phyloP scores from a whole-genome alignment of 2,329 filamentous ascomycete species.

The Xylariaceae sp. region DNA sequence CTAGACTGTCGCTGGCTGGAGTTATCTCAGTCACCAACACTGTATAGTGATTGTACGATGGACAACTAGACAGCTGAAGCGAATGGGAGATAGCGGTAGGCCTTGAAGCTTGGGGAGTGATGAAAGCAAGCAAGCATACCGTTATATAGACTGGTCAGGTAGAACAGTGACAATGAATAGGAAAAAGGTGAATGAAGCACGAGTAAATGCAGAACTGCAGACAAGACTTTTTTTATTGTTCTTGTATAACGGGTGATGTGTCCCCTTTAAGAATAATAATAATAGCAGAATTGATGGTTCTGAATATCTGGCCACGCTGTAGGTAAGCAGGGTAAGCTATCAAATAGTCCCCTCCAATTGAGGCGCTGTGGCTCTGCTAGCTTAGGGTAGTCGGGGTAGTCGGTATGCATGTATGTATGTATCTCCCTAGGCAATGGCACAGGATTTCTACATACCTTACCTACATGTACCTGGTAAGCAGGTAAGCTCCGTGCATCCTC shows the following conservation, averaged over 20 bases:
- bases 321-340: slow-evolving; percentile 25
- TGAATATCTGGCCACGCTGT: slow-evolving; percentile 32
- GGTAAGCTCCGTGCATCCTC: no score
- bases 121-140: slow-evolving; percentile 8
- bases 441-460: slow-evolving; percentile 8
- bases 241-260: slow-evolving; percentile 25
- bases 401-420: no score
- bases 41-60: neutral
- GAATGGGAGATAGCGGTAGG: neutral
- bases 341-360: slow-evolving; percentile 15
- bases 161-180: slow-evolving; percentile 9
- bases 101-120: neutral
- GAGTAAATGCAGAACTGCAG: slow-evolving; percentile 12
- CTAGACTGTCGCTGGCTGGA: neutral
- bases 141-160: slow-evolving; percentile 16
- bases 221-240: slow-evolving; percentile 24
- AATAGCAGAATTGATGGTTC: slow-evolving; percentile 22
- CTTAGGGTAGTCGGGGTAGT: no score
- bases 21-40: neutral
- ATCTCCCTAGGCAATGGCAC: no score
- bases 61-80: neutral
- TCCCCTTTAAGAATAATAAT: slow-evolving; percentile 17
- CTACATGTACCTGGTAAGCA: no score
- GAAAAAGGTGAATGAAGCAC: slow-evolving; percentile 1
- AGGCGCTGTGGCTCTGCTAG: slow-evolving; percentile 17